Percentiles rank a stretch among this genome's conserved stretches.
Conservation (phyloP, 2,329 filamentous ascomycete species). For the Purpureocillium lavendulum region DNA sequence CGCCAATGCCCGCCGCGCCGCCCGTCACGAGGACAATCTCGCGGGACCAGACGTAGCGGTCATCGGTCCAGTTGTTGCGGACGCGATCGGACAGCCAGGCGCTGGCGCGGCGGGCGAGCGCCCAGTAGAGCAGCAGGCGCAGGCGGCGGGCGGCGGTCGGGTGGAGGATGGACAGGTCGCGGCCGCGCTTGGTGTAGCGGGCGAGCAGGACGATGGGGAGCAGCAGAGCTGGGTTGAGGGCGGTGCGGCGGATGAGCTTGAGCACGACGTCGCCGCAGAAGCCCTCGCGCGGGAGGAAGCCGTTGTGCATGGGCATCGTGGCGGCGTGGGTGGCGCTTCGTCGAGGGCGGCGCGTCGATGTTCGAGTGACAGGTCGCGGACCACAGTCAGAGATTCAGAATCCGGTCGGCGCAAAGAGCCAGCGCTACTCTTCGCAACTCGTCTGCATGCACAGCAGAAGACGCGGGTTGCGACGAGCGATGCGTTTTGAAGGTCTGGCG, state of each 20-base stretch:
- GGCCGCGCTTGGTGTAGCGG: slow-evolving; percentile 54
- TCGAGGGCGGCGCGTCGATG: no score
- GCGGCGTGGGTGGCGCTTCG: background rate
- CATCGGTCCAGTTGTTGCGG: slow-evolving; percentile 25
- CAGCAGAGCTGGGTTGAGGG: slow-evolving; percentile 56
- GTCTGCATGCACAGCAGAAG: no score
- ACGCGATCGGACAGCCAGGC: slow-evolving; percentile 22
- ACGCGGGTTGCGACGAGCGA: no score
- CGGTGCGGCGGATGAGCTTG: slow-evolving; percentile 48
- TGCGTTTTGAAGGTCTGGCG: no score
- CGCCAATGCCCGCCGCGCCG: slow-evolving; percentile 66
- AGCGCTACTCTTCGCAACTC: no score
- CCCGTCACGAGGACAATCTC: slow-evolving; percentile 70
- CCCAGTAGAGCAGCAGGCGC: slow-evolving; percentile 20
- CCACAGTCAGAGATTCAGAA: no score
- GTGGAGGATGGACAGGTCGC: slow-evolving; percentile 43
- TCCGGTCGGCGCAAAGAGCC: no score
- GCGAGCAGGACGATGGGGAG: slow-evolving; percentile 55
- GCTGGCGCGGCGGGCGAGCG: slow-evolving; percentile 17
- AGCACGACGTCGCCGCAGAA: slow-evolving; percentile 53
- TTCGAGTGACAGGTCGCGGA: no score
- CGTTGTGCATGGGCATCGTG: slow-evolving; percentile 35
- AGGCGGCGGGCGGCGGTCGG: slow-evolving; percentile 42
- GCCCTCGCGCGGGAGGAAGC: slow-evolving; percentile 46
- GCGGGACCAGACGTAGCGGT: slow-evolving; percentile 53